Percentiles rank a stretch among this genome's conserved stretches.
These are phyloP conservation scores for Eimeria sp. DNA, from an alignment of 169 alveolate genomes.

Conservation along the genomic window DNA sequence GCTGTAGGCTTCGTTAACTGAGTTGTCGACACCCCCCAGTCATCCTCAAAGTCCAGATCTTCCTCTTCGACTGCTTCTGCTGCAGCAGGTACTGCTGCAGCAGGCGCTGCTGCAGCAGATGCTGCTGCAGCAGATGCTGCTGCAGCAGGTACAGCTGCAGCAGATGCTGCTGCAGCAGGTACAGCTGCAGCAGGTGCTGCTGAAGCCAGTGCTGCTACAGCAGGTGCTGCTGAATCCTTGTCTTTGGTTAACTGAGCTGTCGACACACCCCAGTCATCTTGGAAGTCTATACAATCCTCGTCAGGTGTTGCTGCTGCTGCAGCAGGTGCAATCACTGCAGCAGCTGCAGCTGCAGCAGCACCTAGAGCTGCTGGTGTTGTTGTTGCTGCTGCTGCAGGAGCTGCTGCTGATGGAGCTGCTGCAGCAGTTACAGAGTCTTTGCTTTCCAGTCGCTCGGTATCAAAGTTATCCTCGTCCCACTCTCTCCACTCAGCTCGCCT, in stretches of 20 bases:
- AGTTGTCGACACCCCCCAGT: no score
- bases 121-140: no score
- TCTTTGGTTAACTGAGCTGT: neutral
- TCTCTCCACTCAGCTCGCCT: neutral
- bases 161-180: constrained; percentile 9
- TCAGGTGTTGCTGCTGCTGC: neutral
- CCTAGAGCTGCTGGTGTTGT: constrained; percentile 9
- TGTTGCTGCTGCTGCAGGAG: neutral
- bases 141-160: no score
- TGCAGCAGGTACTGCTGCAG: no score
- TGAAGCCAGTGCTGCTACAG: constrained; percentile 17
- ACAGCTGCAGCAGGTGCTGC: neutral
- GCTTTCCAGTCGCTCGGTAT: neutral
- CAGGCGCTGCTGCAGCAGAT: no score
- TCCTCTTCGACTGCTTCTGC: no score
- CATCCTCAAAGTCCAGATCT: no score
- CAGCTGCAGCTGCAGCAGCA: neutral
- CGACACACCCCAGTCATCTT: constrained; percentile 12
- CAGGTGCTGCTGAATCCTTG: neutral
- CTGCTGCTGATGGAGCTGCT: neutral
- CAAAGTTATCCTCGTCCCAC: constrained; percentile 19
- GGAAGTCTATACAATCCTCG: neutral
- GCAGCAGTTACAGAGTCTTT: neutral
- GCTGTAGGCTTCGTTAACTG: neutral
- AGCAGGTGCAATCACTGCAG: neutral